Percentiles rank a stretch among this genome's conserved stretches.
Conservation (phyloP, 2,329 filamentous ascomycete species). For the Didymella pinodella region DNA sequence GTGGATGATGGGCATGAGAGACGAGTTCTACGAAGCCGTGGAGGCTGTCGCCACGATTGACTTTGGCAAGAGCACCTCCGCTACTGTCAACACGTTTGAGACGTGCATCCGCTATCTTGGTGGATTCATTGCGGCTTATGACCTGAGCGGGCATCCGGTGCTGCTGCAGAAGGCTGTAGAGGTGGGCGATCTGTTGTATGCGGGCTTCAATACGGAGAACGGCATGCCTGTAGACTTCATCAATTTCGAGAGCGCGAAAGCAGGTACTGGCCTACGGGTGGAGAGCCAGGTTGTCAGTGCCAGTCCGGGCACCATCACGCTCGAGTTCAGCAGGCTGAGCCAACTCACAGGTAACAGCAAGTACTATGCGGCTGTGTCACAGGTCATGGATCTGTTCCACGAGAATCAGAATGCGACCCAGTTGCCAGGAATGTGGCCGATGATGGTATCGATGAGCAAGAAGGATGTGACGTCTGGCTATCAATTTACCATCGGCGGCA, state of each 20-base stretch:
- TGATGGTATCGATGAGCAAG: slow-evolving; percentile 59
- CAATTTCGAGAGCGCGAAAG: slow-evolving; percentile 50
- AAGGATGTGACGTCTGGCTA: slow-evolving; percentile 41
- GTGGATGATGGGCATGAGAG: slow-evolving; percentile 82
- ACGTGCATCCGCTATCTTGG: slow-evolving; percentile 91
- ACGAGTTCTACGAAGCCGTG: slow-evolving; percentile 82
- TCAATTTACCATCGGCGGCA: slow-evolving; percentile 46
- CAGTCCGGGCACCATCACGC: slow-evolving; percentile 70
- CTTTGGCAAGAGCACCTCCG: slow-evolving; percentile 74
- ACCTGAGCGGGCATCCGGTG: slow-evolving; percentile 77
- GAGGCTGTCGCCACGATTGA: slow-evolving; percentile 76
- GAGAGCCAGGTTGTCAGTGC: slow-evolving; percentile 42
- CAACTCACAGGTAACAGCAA: slow-evolving; percentile 82
- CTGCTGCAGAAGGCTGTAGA: slow-evolving; percentile 79
- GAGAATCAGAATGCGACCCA: slow-evolving; percentile 74
- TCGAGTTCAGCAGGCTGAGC: slow-evolving; percentile 90
- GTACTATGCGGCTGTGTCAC: slow-evolving; percentile 89
- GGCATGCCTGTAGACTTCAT: slow-evolving; percentile 76
- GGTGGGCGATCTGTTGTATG: slow-evolving; percentile 79
- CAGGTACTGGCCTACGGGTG: slow-evolving; percentile 67
- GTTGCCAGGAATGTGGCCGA: slow-evolving; percentile 82
- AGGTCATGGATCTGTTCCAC: slow-evolving; percentile 82
- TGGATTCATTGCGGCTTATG: slow-evolving; percentile 83
- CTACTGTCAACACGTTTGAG: slow-evolving; percentile 88
- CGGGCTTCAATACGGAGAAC: slow-evolving; percentile 88